phyloP scores from a whole-genome alignment of 2,329 filamentous ascomycete genomes.

The Penicillium fuscoglaucum region DNA sequence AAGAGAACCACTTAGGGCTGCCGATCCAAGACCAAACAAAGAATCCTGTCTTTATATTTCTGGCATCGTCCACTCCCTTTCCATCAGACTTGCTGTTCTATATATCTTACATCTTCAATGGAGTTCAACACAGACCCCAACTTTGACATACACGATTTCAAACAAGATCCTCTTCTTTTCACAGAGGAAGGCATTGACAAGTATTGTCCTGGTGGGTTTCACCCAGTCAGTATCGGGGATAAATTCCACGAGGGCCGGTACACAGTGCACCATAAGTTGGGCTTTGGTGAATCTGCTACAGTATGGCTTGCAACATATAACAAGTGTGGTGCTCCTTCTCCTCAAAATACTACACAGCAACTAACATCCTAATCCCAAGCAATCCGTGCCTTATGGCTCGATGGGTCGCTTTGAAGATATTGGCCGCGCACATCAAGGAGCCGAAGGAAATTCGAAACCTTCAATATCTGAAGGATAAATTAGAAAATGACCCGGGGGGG shows the following conservation, averaged over 20 bases:
- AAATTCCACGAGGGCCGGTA: neutral
- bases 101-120: too few species aligned
- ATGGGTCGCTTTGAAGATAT: neutral
- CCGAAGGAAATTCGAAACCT: neutral
- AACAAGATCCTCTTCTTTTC: neutral
- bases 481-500: too few species aligned
- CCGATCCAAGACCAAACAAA: neutral
- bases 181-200: neutral
- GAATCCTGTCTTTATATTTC: neutral
- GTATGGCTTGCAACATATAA: neutral
- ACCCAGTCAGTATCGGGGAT: neutral
- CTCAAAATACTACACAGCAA: too few species aligned
- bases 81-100: neutral
- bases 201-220: neutral
- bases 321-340: too few species aligned
- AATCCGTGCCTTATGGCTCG: too few species aligned
- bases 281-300: neutral
- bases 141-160: neutral
- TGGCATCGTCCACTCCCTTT: neutral
- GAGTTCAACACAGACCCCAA: too few species aligned
- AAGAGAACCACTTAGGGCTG: neutral
- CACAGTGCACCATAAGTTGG: neutral
- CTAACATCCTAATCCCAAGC: too few species aligned
- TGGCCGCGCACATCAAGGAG: neutral
- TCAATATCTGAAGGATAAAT: too few species aligned